These are phyloP conservation scores for Asterochloris sp. DNA, from an alignment of 139 green algal genomes.

Conservation along the genomic window DNA sequence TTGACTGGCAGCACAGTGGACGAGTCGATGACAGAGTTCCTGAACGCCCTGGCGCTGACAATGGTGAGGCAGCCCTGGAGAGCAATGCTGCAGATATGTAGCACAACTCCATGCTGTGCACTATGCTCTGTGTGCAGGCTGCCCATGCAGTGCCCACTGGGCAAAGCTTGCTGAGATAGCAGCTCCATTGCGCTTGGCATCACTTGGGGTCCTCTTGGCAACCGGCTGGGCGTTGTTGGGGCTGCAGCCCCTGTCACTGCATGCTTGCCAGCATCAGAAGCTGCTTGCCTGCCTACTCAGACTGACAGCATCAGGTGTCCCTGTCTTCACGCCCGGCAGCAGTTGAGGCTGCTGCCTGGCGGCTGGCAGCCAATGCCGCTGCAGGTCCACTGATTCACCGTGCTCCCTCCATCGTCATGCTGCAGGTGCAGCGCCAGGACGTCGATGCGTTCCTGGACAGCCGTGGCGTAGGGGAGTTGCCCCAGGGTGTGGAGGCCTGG, in stretches of 20 bases:
- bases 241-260: too few species aligned
- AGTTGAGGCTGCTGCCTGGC: not conserved
- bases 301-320: not conserved
- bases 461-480: not conserved
- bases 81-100: too few species aligned
- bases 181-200: too few species aligned
- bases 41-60: conserved; percentile 6
- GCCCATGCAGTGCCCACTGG: too few species aligned
- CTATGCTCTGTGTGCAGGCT: too few species aligned
- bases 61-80: conserved; percentile 1
- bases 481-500: not conserved
- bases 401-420: not conserved
- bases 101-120: too few species aligned
- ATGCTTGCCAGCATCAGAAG: not conserved
- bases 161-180: too few species aligned
- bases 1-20: not conserved
- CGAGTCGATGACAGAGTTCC: not conserved
- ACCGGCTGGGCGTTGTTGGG: too few species aligned
- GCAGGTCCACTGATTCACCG: not conserved
- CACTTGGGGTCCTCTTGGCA: too few species aligned
- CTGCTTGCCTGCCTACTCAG: not conserved
- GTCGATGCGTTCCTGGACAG: not conserved
- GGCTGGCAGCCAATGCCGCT: not conserved
- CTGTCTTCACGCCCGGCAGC: not conserved
- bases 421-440: not conserved